Base-by-base conservation (phyloP, 2,329 filamentous ascomycete genomes). In the Claviceps fusiformis region DNA sequence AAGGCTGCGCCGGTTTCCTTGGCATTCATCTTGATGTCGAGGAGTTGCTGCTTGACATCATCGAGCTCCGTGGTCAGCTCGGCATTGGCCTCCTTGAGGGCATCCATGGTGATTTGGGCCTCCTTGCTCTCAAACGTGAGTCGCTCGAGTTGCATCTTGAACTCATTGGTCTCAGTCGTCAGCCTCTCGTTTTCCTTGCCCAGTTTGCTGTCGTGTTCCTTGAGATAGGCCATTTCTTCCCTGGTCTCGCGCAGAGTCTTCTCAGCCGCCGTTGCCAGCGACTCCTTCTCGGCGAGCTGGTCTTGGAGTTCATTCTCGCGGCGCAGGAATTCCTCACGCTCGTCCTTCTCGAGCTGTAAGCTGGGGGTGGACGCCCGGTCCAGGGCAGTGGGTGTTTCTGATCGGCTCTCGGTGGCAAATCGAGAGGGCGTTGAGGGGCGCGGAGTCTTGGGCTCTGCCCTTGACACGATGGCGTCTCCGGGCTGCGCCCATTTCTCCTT, bases 271-370 rank as follows among this genome's bases (percentile, higher is more conserved):
- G 84, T 83, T 46, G 95, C 84, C 61, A 86, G 83, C 3, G 86
- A 85, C 70, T 98, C 93, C 71, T 85, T 93, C 71, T 98, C 93
- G 2, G 93, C 85, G 54, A 98, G 80, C 73, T 97, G 92, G 67
- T 98, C 93, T 68, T 97, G 93, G 46, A 98, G 79, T 68, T 98
- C 93, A 64, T 98, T 98, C 69, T 98, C 93, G 55, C 93, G 83
- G 63, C 89, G 82, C 60, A 98, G 71, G 65, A 97, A 98, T 68
- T 98, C 93, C 64, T 98, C 93, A 58, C 90, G 85, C 72, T 98
- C 93, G 62, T 98, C 93, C 72, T 95, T 96, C 55, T 98, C 93
- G 57, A 97, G 76, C 44, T 89, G 82, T 61, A 96, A 75, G 65
- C 87, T 91, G 3, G 92, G 92, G 13, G 92, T 97, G 53, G 85